Conservation (phyloP, 148 eudicot species). For the Chenopodium berlandieri region DNA sequence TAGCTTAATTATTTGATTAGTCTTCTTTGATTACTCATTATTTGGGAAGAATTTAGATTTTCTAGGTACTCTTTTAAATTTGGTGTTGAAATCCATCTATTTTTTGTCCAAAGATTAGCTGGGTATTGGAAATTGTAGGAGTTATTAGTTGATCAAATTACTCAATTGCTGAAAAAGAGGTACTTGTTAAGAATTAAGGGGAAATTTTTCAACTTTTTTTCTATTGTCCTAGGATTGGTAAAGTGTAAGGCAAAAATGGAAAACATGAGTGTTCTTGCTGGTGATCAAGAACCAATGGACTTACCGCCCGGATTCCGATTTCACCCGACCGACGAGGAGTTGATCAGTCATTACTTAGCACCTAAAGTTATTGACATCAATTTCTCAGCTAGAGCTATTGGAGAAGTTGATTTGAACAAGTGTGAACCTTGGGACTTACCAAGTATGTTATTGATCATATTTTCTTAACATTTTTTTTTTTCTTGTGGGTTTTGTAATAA, state of each 20-base stretch:
- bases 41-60: conserved; percentile 17
- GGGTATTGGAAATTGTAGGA: conserved; percentile 30
- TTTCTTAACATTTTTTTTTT: not conserved
- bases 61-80: conserved; percentile 16
- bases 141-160: conserved; percentile 27
- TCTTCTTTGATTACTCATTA: conserved; percentile 1
- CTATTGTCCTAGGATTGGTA: not conserved
- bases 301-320: conserved; percentile 89
- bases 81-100: conserved; percentile 17
- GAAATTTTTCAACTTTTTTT: not conserved
- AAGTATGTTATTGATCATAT: conserved; percentile 38
- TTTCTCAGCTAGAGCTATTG: conserved; percentile 66
- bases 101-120: not conserved
- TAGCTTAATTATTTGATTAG: not conserved
- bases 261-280: conserved; percentile 26
- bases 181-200: not conserved
- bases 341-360: conserved; percentile 65
- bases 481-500: not conserved
- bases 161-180: conserved; percentile 24
- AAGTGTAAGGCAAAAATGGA: conserved; percentile 8
- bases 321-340: conserved; percentile 86
- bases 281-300: conserved; percentile 40
- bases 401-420: conserved; percentile 87
- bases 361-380: conserved; percentile 50
- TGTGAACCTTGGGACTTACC: conserved; percentile 94